These are phyloP conservation scores for Picocystis salinarum DNA, from an alignment of 139 green algal genomes.

Conservation along the genomic window DNA sequence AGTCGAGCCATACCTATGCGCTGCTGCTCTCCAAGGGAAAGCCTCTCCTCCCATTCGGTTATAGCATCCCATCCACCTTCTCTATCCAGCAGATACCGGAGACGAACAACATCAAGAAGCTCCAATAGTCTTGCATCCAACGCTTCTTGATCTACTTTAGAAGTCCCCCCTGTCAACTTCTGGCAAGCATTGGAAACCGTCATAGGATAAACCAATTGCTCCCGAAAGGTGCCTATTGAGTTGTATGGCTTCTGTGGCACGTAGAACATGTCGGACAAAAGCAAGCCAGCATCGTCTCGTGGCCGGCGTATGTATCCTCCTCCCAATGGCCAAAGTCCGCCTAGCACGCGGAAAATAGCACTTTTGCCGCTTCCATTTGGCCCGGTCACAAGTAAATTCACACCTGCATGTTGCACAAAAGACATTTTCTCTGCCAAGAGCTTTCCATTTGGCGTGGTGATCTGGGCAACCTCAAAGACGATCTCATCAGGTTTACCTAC, in stretches of 20 bases:
- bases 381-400: conserved; percentile 62
- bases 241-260: conserved; percentile 70
- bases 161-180: neutral
- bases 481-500: no score
- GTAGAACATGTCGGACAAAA: conserved; percentile 63
- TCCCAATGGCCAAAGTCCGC: conserved; percentile 72
- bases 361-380: conserved; percentile 77
- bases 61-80: conserved; percentile 37
- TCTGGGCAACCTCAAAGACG: conserved; percentile 14
- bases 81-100: conserved; percentile 59
- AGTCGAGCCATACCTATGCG: conserved; percentile 71
- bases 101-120: conserved; percentile 57
- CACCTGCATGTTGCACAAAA: conserved; percentile 32
- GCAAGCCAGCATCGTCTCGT: no score
- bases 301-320: conserved; percentile 17
- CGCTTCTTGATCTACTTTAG: conserved; percentile 7
- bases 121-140: conserved; percentile 25
- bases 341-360: conserved; percentile 57
- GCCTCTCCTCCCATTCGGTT: conserved; percentile 48
- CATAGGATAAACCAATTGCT: conserved; percentile 77
- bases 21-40: conserved; percentile 78
- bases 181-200: conserved; percentile 20
- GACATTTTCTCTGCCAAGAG: conserved; percentile 18
- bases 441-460: conserved; percentile 25
- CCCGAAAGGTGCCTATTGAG: conserved; percentile 50